Percentiles rank a stretch among this genome's conserved stretches.
phyloP scores from a whole-genome alignment of 2,329 filamentous ascomycete species.

The Plectosphaerella cucumerina region DNA sequence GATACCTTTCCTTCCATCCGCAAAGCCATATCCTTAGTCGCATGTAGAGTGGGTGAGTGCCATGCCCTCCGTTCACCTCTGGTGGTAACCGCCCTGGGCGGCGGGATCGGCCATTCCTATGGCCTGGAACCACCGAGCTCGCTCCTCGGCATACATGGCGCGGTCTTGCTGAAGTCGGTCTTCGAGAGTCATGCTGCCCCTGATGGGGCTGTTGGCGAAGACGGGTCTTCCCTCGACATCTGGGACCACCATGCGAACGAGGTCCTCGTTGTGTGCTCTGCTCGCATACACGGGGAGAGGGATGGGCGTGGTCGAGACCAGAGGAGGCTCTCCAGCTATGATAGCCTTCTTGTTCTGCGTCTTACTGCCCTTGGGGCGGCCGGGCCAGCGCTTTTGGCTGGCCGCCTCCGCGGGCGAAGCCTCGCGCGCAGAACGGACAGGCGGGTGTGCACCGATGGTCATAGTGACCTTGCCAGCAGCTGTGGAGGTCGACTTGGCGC shows the following conservation, averaged over 20 bases:
- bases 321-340: neutral
- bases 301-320: neutral
- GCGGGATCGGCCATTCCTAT: neutral
- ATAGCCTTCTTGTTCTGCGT: neutral
- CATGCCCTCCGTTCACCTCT: neutral
- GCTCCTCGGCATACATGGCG: neutral
- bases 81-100: neutral
- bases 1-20: neutral
- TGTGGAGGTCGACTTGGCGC: neutral
- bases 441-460: neutral
- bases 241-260: neutral
- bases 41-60: neutral
- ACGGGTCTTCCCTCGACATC: neutral
- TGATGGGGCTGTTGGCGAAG: neutral
- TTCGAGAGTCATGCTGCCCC: neutral
- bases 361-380: slow-evolving; percentile 4
- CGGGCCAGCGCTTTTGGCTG: neutral
- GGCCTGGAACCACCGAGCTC: neutral
- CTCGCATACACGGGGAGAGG: neutral
- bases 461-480: neutral
- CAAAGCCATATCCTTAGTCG: neutral
- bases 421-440: neutral
- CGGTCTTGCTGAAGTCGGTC: neutral
- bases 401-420: neutral
- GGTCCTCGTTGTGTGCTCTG: neutral